Evolutionary conservation across 768 basidiomycete species (phyloP).

Genomic region (Plicaturopsis crispa): DNA sequence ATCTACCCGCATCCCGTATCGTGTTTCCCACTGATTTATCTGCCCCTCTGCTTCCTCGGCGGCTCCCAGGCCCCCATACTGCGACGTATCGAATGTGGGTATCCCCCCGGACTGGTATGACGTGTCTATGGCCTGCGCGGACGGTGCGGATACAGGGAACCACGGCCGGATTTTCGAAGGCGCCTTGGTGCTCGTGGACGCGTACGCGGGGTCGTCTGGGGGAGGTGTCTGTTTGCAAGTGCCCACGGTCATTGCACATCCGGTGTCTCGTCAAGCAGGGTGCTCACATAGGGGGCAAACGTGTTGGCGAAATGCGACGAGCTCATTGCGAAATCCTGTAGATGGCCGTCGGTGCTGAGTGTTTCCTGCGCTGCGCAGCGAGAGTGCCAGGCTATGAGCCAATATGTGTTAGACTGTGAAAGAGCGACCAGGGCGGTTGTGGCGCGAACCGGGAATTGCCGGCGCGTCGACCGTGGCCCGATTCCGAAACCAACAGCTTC

Average conservation of each 20-base stretch:
- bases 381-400: background rate
- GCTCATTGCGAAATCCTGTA: conserved; percentile 18
- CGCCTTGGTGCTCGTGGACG: conserved; percentile 19
- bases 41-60: conserved; percentile 32
- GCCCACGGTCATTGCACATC: background rate
- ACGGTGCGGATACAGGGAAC: conserved; percentile 37
- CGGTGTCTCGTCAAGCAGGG: background rate
- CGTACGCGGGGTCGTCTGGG: conserved; percentile 42
- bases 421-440: too few relatives aligned
- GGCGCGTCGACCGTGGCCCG: too few relatives aligned
- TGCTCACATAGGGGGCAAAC: conserved; percentile 56
- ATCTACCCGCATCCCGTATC: conserved; percentile 61
- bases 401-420: too few relatives aligned
- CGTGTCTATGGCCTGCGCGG: conserved; percentile 20
- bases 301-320: conserved; percentile 37
- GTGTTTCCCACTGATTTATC: conserved; percentile 63
- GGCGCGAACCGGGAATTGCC: too few relatives aligned
- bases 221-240: conserved; percentile 39
- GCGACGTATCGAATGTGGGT: conserved; percentile 45
- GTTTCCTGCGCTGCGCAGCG: conserved; percentile 6
- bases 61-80: conserved; percentile 26
- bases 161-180: conserved; percentile 39
- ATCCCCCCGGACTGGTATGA: conserved; percentile 71
- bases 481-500: too few relatives aligned
- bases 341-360: background rate